phyloP scores from a whole-genome alignment of 495 filamentous ascomycete species.

The Tuber indicum region DNA sequence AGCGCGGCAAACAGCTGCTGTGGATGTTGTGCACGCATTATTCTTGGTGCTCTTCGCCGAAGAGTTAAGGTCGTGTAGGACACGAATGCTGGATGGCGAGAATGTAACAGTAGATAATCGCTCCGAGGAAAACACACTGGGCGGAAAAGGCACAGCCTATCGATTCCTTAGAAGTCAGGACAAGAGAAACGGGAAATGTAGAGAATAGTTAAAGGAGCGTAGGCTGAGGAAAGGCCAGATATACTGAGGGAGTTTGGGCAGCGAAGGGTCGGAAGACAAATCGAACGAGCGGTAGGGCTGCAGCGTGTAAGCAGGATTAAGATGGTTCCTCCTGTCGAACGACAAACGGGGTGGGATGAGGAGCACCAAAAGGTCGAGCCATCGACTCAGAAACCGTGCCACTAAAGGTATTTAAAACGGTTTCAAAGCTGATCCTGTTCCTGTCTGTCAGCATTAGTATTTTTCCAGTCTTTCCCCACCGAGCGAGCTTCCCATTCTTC shows the following conservation, averaged over 20 bases:
- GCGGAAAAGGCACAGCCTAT: neutral
- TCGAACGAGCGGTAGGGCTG: neutral
- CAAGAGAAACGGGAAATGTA: neutral
- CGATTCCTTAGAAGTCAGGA: neutral
- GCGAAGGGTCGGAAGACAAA: constrained; percentile 1
- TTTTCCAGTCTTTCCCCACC: neutral
- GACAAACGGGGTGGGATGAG: neutral
- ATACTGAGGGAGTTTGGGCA: neutral
- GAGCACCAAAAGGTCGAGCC: neutral
- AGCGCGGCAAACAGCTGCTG: constrained; percentile 29
- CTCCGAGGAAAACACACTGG: neutral
- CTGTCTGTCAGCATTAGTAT: neutral
- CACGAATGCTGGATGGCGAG: neutral
- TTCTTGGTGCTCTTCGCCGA: constrained; percentile 2
- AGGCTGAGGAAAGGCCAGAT: constrained; percentile 1
- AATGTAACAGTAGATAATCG: neutral
- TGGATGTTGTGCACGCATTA: constrained; percentile 24
- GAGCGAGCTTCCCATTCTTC: neutral
- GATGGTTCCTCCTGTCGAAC: neutral
- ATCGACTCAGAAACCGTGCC: neutral
- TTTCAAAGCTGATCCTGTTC: neutral
- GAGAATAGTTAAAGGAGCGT: neutral
- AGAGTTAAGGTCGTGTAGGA: neutral
- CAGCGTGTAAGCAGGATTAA: neutral
- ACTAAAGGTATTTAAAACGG: neutral